Evolutionary conservation across 2,329 filamentous ascomycete species (phyloP), one percentile per base, ranked within the genome.

Genomic region (Verticillium nonalfalfae): DNA sequence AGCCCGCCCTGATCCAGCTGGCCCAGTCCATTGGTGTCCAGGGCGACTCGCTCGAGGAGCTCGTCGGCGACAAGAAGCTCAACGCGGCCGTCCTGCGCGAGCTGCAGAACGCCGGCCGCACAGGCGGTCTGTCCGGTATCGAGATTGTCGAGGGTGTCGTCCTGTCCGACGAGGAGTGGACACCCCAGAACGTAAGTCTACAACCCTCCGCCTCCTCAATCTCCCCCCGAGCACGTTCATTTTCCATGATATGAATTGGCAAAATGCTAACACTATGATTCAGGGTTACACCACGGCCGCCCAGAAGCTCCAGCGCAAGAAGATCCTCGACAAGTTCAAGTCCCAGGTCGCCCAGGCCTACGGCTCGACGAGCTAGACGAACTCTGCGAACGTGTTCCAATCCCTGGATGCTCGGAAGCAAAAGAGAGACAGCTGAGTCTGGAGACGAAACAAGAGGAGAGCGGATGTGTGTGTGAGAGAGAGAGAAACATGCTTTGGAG

Each of bases 101-200:
- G 71, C 75, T 90, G 63, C 86, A 90, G 74, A 76, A 74, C 13
- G 79, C 80, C 1, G 88, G 88, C 34, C 82, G 82, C 64, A 80
- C 83, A 66, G 85, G 84, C 60, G 87, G 88, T 13, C 77, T 90
- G 26, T 79, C 81, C 2, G 82, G 84, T 15, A 89, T 90, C 61
- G 88, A 90, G 76, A 85, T 90, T 61, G 86, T 91, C 63, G 85
- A 90, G 64, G 88, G 88, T 63, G 85, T 90, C 13, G 88, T 90
- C 1, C 70, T 91, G 67, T 85, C 85, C 0, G 87, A 90, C 64
- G 88, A 90, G 74, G 88, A 91, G 73, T 91, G 88, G 88, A 90
- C 87, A 10, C 86, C 88, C 55, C 85, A 90, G 66, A 91, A 90
- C 69, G 87, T 90, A 74, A 82, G 86, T 79, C 34, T 57, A n/a